Evolutionary conservation across 768 basidiomycete genomes (phyloP), one percentile per base, ranked within the genome.

Genomic region (Lyophyllum atratum): DNA sequence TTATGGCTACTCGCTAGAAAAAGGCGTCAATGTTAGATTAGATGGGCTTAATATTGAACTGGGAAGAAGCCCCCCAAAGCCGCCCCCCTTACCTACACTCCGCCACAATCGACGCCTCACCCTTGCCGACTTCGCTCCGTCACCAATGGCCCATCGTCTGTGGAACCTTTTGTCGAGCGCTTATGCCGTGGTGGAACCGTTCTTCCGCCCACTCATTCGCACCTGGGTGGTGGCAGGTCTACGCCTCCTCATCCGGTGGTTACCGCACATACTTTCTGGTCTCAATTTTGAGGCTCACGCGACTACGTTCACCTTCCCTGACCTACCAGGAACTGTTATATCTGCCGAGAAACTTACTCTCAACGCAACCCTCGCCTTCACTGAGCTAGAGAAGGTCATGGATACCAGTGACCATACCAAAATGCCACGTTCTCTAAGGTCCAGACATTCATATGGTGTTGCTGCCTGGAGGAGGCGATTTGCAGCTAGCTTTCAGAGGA

Each of bases 201-300:
- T 74, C 53, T 64, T 87, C 48, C 83, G 90, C 17, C 89, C 90
- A 1, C 49, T 84, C 10, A 70, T 87, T 55, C 86, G 89, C 37
- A 67, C 79, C 2, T 70, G 74, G 54, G 82, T 86, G 28, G 80
- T 86, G 14, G 73, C 78, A 4, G 71, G 72, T 52, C 75, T 91
- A 26, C 85, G 85, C 22, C 66, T 85, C 56, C 69, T 80, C 56
- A 87, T 92, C 59, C 79, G 79, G 49, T 82, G 81, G 70, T 76
- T 92, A 1, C 90, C 90, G n/a, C 76, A 78, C 50, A 77, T 92
- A 47, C 85, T 84, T 29, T 85, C 87, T 60, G 81, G 83, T 0
- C 68, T 91, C 24, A 83, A 86, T 47, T 84, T 92, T 42, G 89
- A 92, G 56, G 67, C 91, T 1, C 80, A 84, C 61, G 76, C 78